A percentile compares a stretch with the other conserved stretches of the same genome.
Conservation (phyloP, 306 rosid species). For the Comarum palustre region DNA sequence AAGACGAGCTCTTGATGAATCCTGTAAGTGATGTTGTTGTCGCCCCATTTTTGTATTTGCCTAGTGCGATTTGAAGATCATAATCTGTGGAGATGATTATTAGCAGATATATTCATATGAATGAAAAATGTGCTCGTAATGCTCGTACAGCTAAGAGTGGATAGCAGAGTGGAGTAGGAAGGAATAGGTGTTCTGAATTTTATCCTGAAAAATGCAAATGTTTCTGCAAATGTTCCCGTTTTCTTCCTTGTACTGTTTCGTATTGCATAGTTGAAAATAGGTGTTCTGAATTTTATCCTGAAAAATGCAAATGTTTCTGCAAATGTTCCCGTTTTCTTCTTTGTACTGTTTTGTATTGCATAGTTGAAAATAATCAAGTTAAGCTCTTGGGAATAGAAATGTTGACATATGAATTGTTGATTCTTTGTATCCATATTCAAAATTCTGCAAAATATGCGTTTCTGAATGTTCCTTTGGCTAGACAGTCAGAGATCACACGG, state of each 20-base stretch:
- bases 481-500: conserved; percentile 98
- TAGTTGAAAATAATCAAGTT: neutral
- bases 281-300: neutral
- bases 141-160: neutral
- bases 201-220: neutral
- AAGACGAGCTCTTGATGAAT: conserved; percentile 89
- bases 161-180: neutral
- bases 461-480: conserved; percentile 91
- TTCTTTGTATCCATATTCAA: conserved; percentile 14
- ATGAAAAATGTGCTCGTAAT: neutral
- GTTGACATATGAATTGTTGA: conserved; percentile 3
- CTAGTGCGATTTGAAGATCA: neutral
- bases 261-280: neutral
- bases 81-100: neutral
- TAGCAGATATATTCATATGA: neutral
- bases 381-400: neutral
- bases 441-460: conserved; percentile 36
- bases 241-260: neutral
- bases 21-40: conserved; percentile 68
- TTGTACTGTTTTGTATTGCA: neutral
- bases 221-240: neutral
- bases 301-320: neutral
- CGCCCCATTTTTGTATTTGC: neutral
- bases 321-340: neutral
- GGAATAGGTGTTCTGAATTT: neutral